phyloP scores from a whole-genome alignment of 768 basidiomycete species.

The Trametes gibbosa region DNA sequence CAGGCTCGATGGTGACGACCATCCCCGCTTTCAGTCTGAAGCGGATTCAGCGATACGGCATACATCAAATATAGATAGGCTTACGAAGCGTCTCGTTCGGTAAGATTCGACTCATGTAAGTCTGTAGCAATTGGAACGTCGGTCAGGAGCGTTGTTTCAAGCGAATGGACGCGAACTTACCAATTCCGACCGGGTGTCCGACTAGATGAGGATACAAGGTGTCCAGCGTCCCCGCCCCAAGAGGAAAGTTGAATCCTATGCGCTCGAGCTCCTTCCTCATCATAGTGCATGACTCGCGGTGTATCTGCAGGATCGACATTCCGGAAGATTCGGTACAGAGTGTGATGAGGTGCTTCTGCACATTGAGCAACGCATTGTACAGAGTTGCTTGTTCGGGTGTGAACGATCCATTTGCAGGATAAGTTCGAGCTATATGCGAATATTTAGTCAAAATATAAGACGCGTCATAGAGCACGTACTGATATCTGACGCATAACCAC shows the following conservation, averaged over 20 bases:
- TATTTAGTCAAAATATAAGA: background rate
- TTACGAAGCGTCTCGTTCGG: conserved; percentile 54
- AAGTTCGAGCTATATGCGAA: conserved; percentile 67
- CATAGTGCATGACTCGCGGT: conserved; percentile 64
- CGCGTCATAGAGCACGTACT: conserved; percentile 41
- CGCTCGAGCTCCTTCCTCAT: conserved; percentile 73
- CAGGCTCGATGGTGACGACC: conserved; percentile 92
- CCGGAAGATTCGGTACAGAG: conserved; percentile 57
- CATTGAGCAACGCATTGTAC: conserved; percentile 74
- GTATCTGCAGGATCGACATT: conserved; percentile 72
- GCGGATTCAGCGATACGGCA: background rate
- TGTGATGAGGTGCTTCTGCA: conserved; percentile 63
- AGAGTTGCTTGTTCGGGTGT: conserved; percentile 78
- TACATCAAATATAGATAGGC: conserved; percentile 22
- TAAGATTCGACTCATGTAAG: conserved; percentile 78
- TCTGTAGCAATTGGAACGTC: conserved; percentile 44
- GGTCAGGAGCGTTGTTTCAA: no score
- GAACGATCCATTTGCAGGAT: conserved; percentile 81
- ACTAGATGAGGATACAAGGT: conserved; percentile 89
- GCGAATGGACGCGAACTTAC: conserved; percentile 36
- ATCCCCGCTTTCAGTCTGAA: conserved; percentile 75
- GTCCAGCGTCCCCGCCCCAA: conserved; percentile 58
- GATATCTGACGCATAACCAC: conserved; percentile 94
- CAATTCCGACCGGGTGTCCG: conserved; percentile 89
- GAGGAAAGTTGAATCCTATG: conserved; percentile 64